phyloP scores from a whole-genome alignment of 2,329 filamentous ascomycete species.

The Phialophora chinensis region DNA sequence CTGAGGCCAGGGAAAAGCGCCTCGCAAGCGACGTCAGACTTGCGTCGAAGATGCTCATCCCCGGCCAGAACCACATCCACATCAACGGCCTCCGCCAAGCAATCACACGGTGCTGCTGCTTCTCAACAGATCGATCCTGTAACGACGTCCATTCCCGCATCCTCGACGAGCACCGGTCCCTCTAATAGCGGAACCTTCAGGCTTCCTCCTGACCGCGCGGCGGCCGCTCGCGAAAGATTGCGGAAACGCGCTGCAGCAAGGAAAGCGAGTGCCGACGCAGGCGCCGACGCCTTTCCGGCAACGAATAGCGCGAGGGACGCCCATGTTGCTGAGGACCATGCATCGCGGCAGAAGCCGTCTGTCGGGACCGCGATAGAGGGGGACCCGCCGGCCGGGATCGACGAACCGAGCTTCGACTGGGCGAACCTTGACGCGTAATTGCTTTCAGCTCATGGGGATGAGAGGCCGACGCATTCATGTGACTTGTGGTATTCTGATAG shows the following conservation, averaged over 20 bases:
- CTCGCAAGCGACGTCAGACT: not conserved
- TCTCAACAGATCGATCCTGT: not conserved
- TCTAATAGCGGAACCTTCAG: slow-evolving; percentile 13
- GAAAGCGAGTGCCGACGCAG: slow-evolving; percentile 22
- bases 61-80: not conserved
- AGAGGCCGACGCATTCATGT: not conserved
- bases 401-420: slow-evolving; percentile 38
- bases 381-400: not conserved
- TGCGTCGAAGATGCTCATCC: not conserved
- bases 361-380: not conserved
- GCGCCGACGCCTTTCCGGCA: not conserved
- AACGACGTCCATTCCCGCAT: slow-evolving; percentile 3
- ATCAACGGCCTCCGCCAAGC: not conserved
- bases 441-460: not conserved
- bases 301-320: not conserved
- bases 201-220: slow-evolving; percentile 27
- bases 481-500: not conserved
- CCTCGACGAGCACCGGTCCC: not conserved
- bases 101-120: not conserved
- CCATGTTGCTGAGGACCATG: not conserved
- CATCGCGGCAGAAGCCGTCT: not conserved
- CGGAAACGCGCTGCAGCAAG: slow-evolving; percentile 25
- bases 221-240: slow-evolving; percentile 34
- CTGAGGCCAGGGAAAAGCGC: not conserved
- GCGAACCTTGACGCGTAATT: slow-evolving; percentile 15